Base-by-base conservation (phyloP, 2,329 filamentous ascomycete species). In the Daldinia sp. region DNA sequence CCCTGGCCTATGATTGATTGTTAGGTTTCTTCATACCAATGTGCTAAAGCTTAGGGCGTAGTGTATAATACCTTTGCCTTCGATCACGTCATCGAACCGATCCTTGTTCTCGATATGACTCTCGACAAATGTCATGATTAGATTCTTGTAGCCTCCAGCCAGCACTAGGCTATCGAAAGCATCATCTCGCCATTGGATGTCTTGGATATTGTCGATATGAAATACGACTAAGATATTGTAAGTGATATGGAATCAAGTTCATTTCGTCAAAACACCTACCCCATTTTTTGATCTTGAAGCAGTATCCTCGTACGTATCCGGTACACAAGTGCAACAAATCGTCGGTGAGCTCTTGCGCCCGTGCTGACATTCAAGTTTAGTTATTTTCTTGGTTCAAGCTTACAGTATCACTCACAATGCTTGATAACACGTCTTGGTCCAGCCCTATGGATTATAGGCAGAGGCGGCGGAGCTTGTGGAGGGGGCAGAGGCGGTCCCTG, bases 81-180 rank as follows among this genome's bases (percentile, higher is more conserved):
- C 55, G 17, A 67, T 57, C 3, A 68, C 52, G 17, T 68, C 66
- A n/a, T 68, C 66, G n/a, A 68, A 67, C 15, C 27, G 81, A 32
- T 78, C 73, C 6, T 76, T 76, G 65, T 83, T 81, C 45, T 81
- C 78, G 2, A 64, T 57, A 6, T 83, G 74, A n/a, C 77, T 71
- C 55, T 83, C 80, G 43, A 85, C 74, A 61, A 77, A 82, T 58
- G 83, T 82, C 61, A 80, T 79, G 68, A 81, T 57, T 5, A 66
- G 27, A 15, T 25, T 56, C 63, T 68, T 68, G 29, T 61, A 48
- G n/a, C 58, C 56, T 3, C 50, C 57, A 10, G 39, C 47, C 19
- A 67, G 21, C 2, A 66, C 67, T 3, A 64, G 57, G 66, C 73
- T 77, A 10, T 62, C 55, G 37, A 67, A 67, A 3, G 61, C 64